Evolutionary conservation across 2,329 filamentous ascomycete species (phyloP).

Genomic region (Sarocladium brachiariae): DNA sequence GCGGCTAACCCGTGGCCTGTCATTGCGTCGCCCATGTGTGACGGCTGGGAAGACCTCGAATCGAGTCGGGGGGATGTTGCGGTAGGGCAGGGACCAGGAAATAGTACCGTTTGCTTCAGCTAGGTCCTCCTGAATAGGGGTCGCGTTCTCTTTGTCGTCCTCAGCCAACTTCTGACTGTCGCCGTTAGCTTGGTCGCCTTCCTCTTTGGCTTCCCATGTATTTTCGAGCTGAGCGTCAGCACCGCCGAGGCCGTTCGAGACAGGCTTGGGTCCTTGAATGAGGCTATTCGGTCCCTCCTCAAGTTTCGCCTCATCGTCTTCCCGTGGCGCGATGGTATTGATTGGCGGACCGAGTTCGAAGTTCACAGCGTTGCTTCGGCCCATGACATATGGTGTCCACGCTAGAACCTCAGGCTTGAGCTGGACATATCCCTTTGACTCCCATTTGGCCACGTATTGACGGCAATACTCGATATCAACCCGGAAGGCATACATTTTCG

Average conservation of each 20-base stretch:
- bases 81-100: constrained; percentile 42
- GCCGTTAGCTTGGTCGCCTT: background rate
- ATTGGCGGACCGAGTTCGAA: constrained; percentile 77
- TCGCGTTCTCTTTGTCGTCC: constrained; percentile 27
- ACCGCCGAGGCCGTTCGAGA: constrained; percentile 18
- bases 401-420: constrained; percentile 74
- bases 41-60: constrained; percentile 75
- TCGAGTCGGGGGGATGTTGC: constrained; percentile 58
- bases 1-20: constrained; percentile 37
- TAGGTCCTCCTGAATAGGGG: constrained; percentile 3
- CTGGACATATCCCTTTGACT: constrained; percentile 79
- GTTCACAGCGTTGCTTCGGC: constrained; percentile 71
- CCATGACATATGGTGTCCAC: constrained; percentile 98
- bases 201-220: constrained; percentile 1
- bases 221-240: background rate
- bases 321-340: constrained; percentile 80
- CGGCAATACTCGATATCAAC: constrained; percentile 80
- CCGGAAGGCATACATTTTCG: constrained; percentile 81
- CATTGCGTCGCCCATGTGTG: constrained; percentile 37
- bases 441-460: constrained; percentile 83
- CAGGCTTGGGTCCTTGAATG: constrained; percentile 15
- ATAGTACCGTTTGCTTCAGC: constrained; percentile 21
- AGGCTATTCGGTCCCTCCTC: constrained; percentile 23
- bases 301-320: constrained; percentile 54
- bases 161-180: background rate